Evolutionary conservation across 2,329 filamentous ascomycete species (phyloP), one percentile per base, ranked within the genome.

Genomic region (Colletotrichum sojae): DNA sequence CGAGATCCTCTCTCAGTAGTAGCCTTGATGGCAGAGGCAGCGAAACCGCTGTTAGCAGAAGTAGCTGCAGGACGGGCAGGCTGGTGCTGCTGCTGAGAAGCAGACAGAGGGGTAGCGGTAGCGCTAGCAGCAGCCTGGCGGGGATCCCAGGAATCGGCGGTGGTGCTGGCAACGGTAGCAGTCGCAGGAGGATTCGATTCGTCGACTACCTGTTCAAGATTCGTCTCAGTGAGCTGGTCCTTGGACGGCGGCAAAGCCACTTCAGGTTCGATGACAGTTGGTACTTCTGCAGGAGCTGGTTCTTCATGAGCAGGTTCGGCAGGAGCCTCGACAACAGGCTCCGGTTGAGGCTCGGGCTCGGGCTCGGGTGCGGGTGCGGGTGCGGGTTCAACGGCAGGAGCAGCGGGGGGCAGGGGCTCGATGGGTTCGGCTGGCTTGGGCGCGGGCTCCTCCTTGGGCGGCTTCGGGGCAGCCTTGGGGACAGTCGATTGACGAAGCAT

Each of bases 151-250:
- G 94, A 94, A 80, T 95, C 96, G 74, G 94, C 93, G 73, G 94
- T 86, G 69, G 95, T 97, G 86, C 95, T 98, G 72, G 93, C 94
- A 72, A 90, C 93, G 54, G 95, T 98, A 73, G 91, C 92, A 62
- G 93, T 95, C 54, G 91, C 88, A 20, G 91, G 89, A 48, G 94
- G 92, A 66, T 90, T 84, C 51, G 95, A 97, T 64, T 87, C 88
- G 82, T 98, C 95, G 73, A 91, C 92, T 74, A 98, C 87, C 82
- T 95, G 93, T 79, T 97, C 95, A 67, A 98, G 91, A 81, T 98
- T 98, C 75, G 91, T 92, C 83, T 95, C 91, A 31, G 95, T 98
- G 73, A 98, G 88, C 76, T 95, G 90, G 79, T 94, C 94, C 81
- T 92, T 91, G 25, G 93, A 88, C 16, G 93, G 91, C 55, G 88